Evolutionary conservation across 805 yeast genomes (phyloP), one percentile per base, ranked within the genome.

Genomic region (fission yeast (Schizosaccharomyces pombe)): DNA sequence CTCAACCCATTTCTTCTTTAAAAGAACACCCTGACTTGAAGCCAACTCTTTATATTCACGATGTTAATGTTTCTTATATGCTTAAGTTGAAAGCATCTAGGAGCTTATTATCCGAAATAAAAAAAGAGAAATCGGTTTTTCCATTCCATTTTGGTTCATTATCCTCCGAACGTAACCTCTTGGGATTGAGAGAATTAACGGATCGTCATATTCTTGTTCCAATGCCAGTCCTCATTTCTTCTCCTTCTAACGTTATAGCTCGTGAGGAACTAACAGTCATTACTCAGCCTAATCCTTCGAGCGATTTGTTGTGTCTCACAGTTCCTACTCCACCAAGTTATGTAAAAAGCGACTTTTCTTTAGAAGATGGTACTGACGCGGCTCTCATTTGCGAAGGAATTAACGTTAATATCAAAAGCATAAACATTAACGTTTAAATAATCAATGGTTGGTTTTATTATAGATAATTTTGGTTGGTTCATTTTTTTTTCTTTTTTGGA

Each of bases 11-110:
- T 26, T n/a, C 19, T 9, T n/a, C 5, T n/a, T 29, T 43, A 5
- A 43, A 24, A 26, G 53, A 49, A 37, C 53, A 49, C 14, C 39
- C 37, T 14, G 53, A 49, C 22, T 49, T 49, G 39, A 49, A 49
- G n/a, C 39, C 53, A 14, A 49, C 53, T 3, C 24, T 29, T 9
- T 49, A 26, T 30, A 4, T 32, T n/a, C 34, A 32, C 2, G 53
- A 49, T 49, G 53, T 49, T 19, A 30, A 30, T 49, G 39, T 49
- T n/a, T 30, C 26, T 12, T 49, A 49, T 29, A 49, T 30, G 39
- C 22, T 49, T 14, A 49, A 49, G 22, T 49, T 49, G 33, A 49
- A 49, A 24, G 33, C 39, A 29, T 14, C 53, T 30, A 19, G 53
- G 14, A 37, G 24, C 30, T 12, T 49, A 19, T 26, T 49, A 9